Evolutionary conservation across 306 rosid species (phyloP), one percentile per base, ranked within the genome.

Genomic region (Cajanus cajan): DNA sequence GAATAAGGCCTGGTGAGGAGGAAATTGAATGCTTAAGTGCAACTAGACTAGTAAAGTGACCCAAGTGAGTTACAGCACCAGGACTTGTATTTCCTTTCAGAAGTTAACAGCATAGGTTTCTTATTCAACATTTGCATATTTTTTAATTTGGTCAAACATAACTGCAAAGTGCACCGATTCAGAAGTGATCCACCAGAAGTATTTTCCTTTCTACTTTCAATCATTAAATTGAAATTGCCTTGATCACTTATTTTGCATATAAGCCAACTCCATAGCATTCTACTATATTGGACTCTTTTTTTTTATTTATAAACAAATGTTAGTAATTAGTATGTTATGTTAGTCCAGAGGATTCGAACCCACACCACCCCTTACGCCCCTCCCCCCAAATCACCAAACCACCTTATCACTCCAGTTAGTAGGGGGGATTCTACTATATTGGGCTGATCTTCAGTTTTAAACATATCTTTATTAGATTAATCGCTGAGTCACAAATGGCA

Each of bases 131-230:
- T 21, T 54, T 72, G 52, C 59, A 61, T 36, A 58, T 44, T 31
- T 78, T 51, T 64, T 69, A 10, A 43, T 74, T 21, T 41, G 71
- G 14, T 36, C 10, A 68, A 73, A 22, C 16, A 44, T 4, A 25
- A 41, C 10, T 48, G 37, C 54, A 16, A n/a, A 48, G 51, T 66
- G 78, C 47, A 68, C 8, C 16, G 3, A 4, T 13, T 19, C 18
- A 31, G 18, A 43, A 55, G 51, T 62, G 68, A 31, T 54, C 75
- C 40, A 80, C 28, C 48, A 80, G 50, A 80, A 45, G 15, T 48
- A 31, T 69, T 39, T 68, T 22, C 72, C 24, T n/a, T 59, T 69
- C 51, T 4, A 61, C 67, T 68, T 76, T 67, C n/a, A n/a, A 6
- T 11, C n/a, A 9, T 68, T 41, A 18, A 76, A 59, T n/a, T 50